phyloP scores from a whole-genome alignment of 257 asterid species.

The Marsdenia floribunda region DNA sequence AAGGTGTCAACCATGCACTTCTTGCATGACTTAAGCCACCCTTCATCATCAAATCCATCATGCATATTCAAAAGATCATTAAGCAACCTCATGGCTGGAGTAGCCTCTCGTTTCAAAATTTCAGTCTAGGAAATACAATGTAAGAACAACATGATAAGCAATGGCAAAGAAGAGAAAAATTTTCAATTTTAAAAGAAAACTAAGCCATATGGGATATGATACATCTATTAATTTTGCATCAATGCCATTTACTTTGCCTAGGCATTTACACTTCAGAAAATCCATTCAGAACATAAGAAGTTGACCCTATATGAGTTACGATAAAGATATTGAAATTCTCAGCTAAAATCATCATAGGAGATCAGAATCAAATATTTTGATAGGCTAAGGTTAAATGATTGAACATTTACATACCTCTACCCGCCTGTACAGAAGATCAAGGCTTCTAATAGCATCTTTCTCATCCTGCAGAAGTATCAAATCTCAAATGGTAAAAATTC shows the following conservation, averaged over 20 bases:
- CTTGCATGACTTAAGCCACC: constrained; percentile 84
- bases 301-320: neutral
- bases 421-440: constrained; percentile 92
- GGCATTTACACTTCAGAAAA: neutral
- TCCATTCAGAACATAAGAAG: neutral
- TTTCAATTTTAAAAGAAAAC: neutral
- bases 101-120: constrained; percentile 81
- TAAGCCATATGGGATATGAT: neutral
- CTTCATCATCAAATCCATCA: constrained; percentile 80
- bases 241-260: neutral
- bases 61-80: constrained; percentile 80
- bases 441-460: constrained; percentile 91
- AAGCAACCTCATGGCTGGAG: constrained; percentile 88
- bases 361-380: neutral
- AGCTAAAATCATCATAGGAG: neutral
- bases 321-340: neutral
- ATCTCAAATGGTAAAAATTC: neutral
- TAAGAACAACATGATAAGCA: neutral
- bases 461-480: constrained; percentile 56
- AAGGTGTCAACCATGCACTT: constrained; percentile 75
- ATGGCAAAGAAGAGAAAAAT: neutral
- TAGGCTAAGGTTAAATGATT: neutral
- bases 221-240: neutral
- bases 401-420: constrained; percentile 56
- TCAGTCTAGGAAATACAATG: constrained; percentile 44